phyloP scores from a whole-genome alignment of 2,329 filamentous ascomycete species.

The Juglanconis sp. region DNA sequence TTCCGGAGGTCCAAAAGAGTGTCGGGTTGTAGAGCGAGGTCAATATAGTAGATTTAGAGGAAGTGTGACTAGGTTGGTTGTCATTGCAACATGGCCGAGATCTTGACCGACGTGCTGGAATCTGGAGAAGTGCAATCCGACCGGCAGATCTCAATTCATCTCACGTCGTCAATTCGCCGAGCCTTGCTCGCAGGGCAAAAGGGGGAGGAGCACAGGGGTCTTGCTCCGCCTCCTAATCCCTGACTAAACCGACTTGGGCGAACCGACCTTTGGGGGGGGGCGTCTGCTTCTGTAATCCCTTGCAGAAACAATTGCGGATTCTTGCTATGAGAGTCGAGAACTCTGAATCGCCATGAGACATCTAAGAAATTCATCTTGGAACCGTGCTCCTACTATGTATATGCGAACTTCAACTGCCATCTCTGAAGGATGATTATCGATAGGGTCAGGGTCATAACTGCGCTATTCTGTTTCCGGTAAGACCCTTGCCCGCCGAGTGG shows the following conservation, averaged over 20 bases:
- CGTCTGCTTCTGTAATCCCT: neutral
- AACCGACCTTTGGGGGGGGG: neutral
- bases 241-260: neutral
- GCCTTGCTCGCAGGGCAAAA: neutral
- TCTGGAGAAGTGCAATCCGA: neutral
- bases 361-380: too few species aligned
- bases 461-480: neutral
- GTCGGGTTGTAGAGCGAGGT: slow-evolving; percentile 5
- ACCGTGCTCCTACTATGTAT: too few species aligned
- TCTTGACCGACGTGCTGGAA: neutral
- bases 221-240: slow-evolving; percentile 1
- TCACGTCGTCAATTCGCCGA: neutral
- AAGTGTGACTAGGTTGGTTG: too few species aligned
- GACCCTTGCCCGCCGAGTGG: neutral
- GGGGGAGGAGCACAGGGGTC: neutral
- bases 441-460: too few species aligned
- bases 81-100: too few species aligned
- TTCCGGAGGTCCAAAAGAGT: slow-evolving; percentile 9
- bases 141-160: slow-evolving; percentile 2
- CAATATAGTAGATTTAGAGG: neutral
- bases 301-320: neutral
- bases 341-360: too few species aligned
- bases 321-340: too few species aligned
- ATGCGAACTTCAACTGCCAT: too few species aligned
- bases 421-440: too few species aligned